These are phyloP conservation scores for Metschnikowia drakensbergensis DNA, from an alignment of 805 yeast genomes.

Conservation along the genomic window DNA sequence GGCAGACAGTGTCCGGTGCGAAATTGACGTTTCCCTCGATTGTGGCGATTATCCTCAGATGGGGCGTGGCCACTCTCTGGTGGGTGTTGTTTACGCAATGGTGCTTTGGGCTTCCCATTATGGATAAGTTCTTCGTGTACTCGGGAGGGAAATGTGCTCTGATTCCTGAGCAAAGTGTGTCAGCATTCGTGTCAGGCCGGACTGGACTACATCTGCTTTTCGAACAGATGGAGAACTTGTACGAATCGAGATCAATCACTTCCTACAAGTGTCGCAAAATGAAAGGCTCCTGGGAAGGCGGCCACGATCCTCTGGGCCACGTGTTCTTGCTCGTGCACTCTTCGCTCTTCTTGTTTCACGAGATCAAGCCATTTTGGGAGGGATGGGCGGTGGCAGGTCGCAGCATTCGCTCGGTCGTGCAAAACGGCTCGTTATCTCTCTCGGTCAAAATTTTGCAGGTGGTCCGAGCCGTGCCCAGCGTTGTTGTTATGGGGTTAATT, in stretches of 20 bases:
- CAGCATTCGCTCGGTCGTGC: not conserved
- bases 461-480: slow-evolving; percentile 18
- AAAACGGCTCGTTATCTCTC: not conserved
- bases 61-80: slow-evolving; percentile 59
- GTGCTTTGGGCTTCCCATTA: slow-evolving; percentile 78
- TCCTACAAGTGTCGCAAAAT: slow-evolving; percentile 34
- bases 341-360: slow-evolving; percentile 62
- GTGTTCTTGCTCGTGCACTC: slow-evolving; percentile 72
- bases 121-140: slow-evolving; percentile 75
- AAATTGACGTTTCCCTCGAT: slow-evolving; percentile 18
- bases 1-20: not conserved
- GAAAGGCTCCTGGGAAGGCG: slow-evolving; percentile 73
- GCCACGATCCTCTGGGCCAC: slow-evolving; percentile 97
- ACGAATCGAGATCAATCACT: slow-evolving; percentile 22
- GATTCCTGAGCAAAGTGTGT: slow-evolving; percentile 13
- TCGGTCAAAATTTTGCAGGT: not conserved
- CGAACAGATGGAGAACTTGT: slow-evolving; percentile 8
- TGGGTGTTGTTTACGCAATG: slow-evolving; percentile 88
- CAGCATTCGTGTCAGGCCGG: slow-evolving; percentile 3
- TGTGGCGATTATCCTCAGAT: slow-evolving; percentile 31
- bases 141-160: slow-evolving; percentile 82
- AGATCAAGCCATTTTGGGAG: slow-evolving; percentile 43
- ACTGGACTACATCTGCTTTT: slow-evolving; percentile 5
- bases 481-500: slow-evolving; percentile 24
- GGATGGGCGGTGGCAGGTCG: slow-evolving; percentile 19